Evolutionary conservation across 2,329 filamentous ascomycete genomes (phyloP).

Genomic region (Hypomyces rosellus): DNA sequence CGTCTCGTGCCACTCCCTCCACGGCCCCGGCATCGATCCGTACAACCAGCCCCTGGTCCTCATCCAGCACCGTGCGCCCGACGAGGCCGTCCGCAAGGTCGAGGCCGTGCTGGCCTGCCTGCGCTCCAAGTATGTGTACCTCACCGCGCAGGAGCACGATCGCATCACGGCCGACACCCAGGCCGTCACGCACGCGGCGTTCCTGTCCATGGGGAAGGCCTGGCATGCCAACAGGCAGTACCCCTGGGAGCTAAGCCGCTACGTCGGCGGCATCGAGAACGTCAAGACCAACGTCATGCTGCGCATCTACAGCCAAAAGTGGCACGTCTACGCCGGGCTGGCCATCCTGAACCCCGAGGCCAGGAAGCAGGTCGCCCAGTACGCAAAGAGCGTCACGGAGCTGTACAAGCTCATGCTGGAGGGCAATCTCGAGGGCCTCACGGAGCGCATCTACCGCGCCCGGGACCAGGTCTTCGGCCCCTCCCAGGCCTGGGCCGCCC

Average conservation of each 20-base stretch:
- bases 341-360: conserved; percentile 95
- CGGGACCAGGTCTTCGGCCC: conserved; percentile 73
- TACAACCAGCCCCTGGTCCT: conserved; percentile 86
- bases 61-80: conserved; percentile 84
- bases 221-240: conserved; percentile 96
- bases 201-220: conserved; percentile 94
- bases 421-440: conserved; percentile 69
- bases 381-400: conserved; percentile 85
- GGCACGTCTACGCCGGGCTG: conserved; percentile 97
- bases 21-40: conserved; percentile 85
- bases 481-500: conserved; percentile 50
- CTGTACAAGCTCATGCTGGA: conserved; percentile 96
- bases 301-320: conserved; percentile 97
- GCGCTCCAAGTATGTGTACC: conserved; percentile 76
- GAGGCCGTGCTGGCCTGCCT: conserved; percentile 78
- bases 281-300: conserved; percentile 98
- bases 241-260: conserved; percentile 93
- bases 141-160: conserved; percentile 83
- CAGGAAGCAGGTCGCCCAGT: conserved; percentile 87
- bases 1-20: conserved; percentile 91
- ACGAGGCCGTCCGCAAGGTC: conserved; percentile 70
- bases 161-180: conserved; percentile 98
- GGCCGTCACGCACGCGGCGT: conserved; percentile 94
- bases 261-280: conserved; percentile 95
- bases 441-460: conserved; percentile 58